Conservation (phyloP, 2,329 filamentous ascomycete species). For the Stenocarpella maydis region DNA sequence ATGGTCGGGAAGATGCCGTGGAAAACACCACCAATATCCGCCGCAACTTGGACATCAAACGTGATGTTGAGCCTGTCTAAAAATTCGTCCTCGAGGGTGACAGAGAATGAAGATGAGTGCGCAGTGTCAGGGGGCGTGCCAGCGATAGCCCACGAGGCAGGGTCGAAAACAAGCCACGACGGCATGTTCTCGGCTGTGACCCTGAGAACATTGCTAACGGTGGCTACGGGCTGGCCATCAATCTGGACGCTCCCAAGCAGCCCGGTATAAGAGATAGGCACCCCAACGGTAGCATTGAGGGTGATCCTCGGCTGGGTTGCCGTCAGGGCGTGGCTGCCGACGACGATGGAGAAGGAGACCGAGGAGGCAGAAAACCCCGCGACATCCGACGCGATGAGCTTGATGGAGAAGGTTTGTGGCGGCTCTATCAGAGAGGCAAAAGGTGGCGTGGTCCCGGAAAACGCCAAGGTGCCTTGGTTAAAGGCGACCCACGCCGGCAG, state of each 20-base stretch:
- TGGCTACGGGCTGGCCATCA: constrained; percentile 60
- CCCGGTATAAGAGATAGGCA: constrained; percentile 59
- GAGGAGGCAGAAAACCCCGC: constrained; percentile 76
- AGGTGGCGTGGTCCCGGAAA: constrained; percentile 75
- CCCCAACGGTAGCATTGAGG: constrained; percentile 64
- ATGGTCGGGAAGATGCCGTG: constrained; percentile 50
- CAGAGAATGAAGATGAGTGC: constrained; percentile 67
- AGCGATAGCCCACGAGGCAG: constrained; percentile 65
- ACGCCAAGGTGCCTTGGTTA: constrained; percentile 67
- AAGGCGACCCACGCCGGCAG: constrained; percentile 88
- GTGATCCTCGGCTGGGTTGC: constrained; percentile 65
- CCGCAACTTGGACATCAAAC: constrained; percentile 47
- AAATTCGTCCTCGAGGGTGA: constrained; percentile 67
- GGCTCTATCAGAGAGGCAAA: constrained; percentile 69
- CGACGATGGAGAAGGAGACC: constrained; percentile 73
- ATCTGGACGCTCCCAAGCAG: constrained; percentile 62
- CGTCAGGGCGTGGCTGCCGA: constrained; percentile 74
- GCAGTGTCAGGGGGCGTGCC: constrained; percentile 71
- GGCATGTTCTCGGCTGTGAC: constrained; percentile 64
- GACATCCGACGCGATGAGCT: constrained; percentile 80
- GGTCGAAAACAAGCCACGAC: constrained; percentile 74
- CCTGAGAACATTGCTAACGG: constrained; percentile 57
- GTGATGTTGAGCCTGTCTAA: constrained; percentile 66
- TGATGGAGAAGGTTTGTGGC: constrained; percentile 76
- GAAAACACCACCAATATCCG: constrained; percentile 48